These are phyloP conservation scores for Rosellinia necatrix DNA, from an alignment of 2,329 filamentous ascomycete species.

Conservation along the genomic window DNA sequence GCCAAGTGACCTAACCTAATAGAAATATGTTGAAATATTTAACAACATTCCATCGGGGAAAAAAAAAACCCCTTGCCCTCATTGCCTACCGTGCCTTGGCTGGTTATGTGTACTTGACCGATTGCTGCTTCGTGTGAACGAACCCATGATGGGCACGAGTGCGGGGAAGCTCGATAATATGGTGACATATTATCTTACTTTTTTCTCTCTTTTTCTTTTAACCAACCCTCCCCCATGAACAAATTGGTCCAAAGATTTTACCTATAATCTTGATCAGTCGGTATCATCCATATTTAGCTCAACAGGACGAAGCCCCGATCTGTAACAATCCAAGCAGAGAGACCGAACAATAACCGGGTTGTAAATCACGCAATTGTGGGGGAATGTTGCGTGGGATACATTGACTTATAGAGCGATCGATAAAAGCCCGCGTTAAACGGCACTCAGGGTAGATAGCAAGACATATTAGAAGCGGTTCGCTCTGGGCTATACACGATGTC, in stretches of 20 bases:
- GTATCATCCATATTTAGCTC: not conserved
- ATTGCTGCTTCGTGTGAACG: not conserved
- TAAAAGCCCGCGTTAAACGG: not conserved
- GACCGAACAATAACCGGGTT: not conserved
- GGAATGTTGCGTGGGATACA: constrained; percentile 20
- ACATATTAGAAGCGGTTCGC: not conserved
- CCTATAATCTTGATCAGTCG: not conserved
- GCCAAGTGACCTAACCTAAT: constrained; percentile 4
- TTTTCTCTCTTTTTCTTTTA: not conserved
- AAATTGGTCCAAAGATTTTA: not conserved
- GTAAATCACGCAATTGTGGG: constrained; percentile 35
- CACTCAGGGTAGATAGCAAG: not conserved
- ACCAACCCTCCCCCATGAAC: not conserved
- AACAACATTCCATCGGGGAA: no score
- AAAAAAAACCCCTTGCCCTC: not conserved
- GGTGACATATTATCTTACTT: no score
- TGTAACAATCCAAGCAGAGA: not conserved
- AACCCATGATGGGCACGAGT: not conserved
- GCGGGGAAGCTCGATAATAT: constrained; percentile 13
- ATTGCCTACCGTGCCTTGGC: not conserved
- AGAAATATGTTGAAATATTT: not conserved
- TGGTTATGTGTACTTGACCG: not conserved
- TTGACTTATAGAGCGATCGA: constrained; percentile 7
- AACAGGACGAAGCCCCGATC: not conserved
- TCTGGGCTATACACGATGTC: constrained; percentile 6